Evolutionary conservation across 202 grass and related monocot genomes (phyloP), one percentile per base, ranked within the genome.

Genomic region (Miscanthus sacchariflorus): DNA sequence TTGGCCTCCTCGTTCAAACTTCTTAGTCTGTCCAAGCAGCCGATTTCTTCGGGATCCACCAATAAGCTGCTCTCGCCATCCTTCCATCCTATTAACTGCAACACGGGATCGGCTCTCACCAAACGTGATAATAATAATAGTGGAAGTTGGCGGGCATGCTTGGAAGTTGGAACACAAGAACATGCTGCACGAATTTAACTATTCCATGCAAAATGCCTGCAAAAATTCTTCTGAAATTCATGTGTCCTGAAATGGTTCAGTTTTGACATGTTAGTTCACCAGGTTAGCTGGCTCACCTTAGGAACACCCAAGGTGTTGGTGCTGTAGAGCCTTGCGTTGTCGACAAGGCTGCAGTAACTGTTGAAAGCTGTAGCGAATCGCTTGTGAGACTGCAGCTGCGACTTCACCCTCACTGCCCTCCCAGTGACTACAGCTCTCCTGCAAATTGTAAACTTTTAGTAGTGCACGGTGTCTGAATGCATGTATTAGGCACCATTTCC

Each of bases 351-450:
- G 43, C 94, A 96, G 81, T 99, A 99, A 72, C 84, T 86, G 11
- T 82, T 88, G 87, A 99, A 93, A 33, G 91, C 87, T 1, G 36
- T 88, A 50, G 96, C 96, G 28, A 99, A 99, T 84, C 78, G 89
- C 81, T 93, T 92, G 90, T 99, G 96, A 21, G 96, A 99, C 73
- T 89, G 94, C 81, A 99, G 79, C 83, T 99, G 96, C 44, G 90
- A 89, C 83, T 91, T 93, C 68, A 99, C 96, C 75, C 96, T 95
- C 49, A 99, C 96, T 49, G 96, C 94, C 78, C 96, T 92, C 76
- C 92, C 88, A 12, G 84, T 93, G 77, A 93, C 90, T 83, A 99
- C 91, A 15, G 96, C 92, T 87, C 96, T 96, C 91, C 96, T 98
- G 90, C 78, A 80, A 92, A 88, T 75, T 70, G 49, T 80, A 12